Conservation (phyloP, 2,329 filamentous ascomycete genomes). For the Cordyceps tenuipes region DNA sequence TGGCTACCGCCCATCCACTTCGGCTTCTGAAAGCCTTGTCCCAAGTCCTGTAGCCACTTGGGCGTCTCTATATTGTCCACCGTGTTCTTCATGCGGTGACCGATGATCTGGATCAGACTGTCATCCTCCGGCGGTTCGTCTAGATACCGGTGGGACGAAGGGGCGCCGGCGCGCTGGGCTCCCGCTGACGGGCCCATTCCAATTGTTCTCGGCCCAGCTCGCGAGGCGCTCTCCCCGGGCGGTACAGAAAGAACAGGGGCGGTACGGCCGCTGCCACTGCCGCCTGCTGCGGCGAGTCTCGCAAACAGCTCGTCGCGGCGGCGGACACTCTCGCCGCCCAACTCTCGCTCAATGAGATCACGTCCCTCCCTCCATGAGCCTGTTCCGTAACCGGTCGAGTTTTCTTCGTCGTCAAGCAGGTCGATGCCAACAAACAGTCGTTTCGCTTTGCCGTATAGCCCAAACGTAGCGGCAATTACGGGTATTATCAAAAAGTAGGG, state of each 20-base stretch:
- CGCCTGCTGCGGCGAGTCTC: conserved; percentile 20
- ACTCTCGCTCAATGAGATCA: conserved; percentile 80
- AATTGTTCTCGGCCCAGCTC: conserved; percentile 32
- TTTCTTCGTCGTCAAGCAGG: conserved; percentile 65
- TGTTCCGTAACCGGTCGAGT: conserved; percentile 58
- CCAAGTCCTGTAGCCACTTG: conserved; percentile 69
- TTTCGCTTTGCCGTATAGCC: conserved; percentile 75
- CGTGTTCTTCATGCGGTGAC: conserved; percentile 83
- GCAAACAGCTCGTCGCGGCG: conserved; percentile 37
- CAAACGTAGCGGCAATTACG: conserved; percentile 78
- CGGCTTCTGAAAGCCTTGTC: conserved; percentile 62
- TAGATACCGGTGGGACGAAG: conserved; percentile 22
- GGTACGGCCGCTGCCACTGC: conserved; percentile 23
- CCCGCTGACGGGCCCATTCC: conserved; percentile 26
- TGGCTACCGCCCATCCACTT: conserved; percentile 68
- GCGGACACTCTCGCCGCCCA: conserved; percentile 54
- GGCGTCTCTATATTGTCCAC: conserved; percentile 76
- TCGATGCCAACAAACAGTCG: conserved; percentile 70
- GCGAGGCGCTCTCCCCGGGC: conserved; percentile 25
- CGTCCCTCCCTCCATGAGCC: conserved; percentile 88
- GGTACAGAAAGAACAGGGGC: conserved; percentile 43
- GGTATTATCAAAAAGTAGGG: conserved; percentile 82
- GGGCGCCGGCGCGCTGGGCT: conserved; percentile 22
- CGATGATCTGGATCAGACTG: conserved; percentile 75
- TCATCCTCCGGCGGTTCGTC: conserved; percentile 59